Percentiles rank a stretch among this genome's conserved stretches.
phyloP scores from a whole-genome alignment of 1,284 basidiomycete genomes.

The Pseudozyma thailandica region DNA sequence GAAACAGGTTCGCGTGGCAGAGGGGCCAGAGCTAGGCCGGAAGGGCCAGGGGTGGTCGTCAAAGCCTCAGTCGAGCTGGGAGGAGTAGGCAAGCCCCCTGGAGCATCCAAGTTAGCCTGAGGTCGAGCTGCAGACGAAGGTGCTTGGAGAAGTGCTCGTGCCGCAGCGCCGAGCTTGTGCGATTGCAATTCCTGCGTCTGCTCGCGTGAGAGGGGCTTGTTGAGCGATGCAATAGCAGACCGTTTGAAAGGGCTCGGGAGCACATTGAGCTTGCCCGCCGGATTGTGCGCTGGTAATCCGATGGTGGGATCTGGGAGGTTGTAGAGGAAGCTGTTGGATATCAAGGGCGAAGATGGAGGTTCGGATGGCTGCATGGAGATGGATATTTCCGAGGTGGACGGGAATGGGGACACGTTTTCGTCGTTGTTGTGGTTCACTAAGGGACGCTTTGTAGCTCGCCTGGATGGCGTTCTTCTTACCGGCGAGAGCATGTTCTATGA shows the following conservation, averaged over 20 bases:
- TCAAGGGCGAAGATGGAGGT: slow-evolving; percentile 30
- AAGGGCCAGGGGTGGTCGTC: slow-evolving; percentile 23
- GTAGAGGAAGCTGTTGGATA: slow-evolving; percentile 46
- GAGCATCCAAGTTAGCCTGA: slow-evolving; percentile 25
- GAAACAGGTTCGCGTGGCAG: slow-evolving; percentile 35
- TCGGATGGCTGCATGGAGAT: slow-evolving; percentile 18
- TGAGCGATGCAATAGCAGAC: slow-evolving; percentile 27
- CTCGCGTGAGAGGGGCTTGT: slow-evolving; percentile 32
- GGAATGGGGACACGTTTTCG: slow-evolving; percentile 31
- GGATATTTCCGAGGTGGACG: slow-evolving; percentile 11
- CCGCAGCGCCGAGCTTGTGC: slow-evolving; percentile 9
- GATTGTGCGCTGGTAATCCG: slow-evolving; percentile 8
- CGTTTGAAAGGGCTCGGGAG: slow-evolving; percentile 27
- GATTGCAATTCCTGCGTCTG: slow-evolving; percentile 27
- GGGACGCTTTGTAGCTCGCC: slow-evolving; percentile 6
- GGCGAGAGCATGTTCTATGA: slow-evolving; percentile 22
- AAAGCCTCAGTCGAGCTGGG: slow-evolving; percentile 39
- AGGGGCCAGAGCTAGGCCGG: slow-evolving; percentile 14
- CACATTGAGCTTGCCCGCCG: slow-evolving; percentile 1
- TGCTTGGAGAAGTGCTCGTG: slow-evolving; percentile 1
- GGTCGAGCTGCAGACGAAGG: slow-evolving; percentile 2
- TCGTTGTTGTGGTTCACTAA: slow-evolving; percentile 14
- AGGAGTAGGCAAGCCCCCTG: slow-evolving; percentile 40
- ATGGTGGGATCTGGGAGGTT: slow-evolving; percentile 44
- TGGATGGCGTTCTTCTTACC: slow-evolving; percentile 12